Evolutionary conservation across 768 basidiomycete genomes (phyloP).

Genomic region (Cyathus striatus): DNA sequence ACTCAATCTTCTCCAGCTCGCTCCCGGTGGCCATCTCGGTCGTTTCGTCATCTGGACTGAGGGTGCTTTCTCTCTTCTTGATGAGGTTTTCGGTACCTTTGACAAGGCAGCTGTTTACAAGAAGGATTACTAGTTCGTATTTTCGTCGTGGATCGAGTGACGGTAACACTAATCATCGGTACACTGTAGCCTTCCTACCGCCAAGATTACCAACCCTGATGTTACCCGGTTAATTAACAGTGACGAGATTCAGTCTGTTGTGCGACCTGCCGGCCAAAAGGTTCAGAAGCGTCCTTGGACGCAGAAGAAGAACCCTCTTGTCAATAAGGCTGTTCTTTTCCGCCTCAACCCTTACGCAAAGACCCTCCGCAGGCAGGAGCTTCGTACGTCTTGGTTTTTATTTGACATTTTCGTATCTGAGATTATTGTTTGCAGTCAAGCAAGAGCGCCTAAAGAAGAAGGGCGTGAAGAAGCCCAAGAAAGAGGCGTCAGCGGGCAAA

Average conservation of each 20-base stretch:
- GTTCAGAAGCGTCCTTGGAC: constrained; percentile 92
- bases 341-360: constrained; percentile 99
- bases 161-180: too few relatives aligned
- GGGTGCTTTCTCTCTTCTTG: constrained; percentile 86
- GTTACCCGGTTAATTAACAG: constrained; percentile 98
- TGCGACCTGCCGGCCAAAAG: constrained; percentile 85
- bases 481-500: constrained; percentile 62
- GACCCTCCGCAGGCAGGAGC: constrained; percentile 83
- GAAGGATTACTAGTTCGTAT: constrained; percentile 79
- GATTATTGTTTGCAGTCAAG: constrained; percentile 49
- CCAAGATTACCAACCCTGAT: constrained; percentile 97
- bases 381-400: constrained; percentile 51
- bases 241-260: constrained; percentile 94
- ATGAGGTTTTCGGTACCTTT: constrained; percentile 93
- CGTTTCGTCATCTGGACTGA: constrained; percentile 99
- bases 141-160: too few relatives aligned
- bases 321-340: constrained; percentile 93
- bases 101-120: constrained; percentile 83
- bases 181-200: constrained; percentile 69
- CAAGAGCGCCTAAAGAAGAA: constrained; percentile 72
- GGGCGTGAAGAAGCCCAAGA: constrained; percentile 60
- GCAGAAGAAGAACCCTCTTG: constrained; percentile 98
- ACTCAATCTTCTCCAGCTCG: constrained; percentile 97
- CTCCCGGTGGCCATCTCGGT: constrained; percentile 98
- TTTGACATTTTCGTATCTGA: not conserved